Evolutionary conservation across 1,139 yeast genomes (phyloP), one percentile per base, ranked within the genome.

Genomic region (Zygotorulaspora mrakii): DNA sequence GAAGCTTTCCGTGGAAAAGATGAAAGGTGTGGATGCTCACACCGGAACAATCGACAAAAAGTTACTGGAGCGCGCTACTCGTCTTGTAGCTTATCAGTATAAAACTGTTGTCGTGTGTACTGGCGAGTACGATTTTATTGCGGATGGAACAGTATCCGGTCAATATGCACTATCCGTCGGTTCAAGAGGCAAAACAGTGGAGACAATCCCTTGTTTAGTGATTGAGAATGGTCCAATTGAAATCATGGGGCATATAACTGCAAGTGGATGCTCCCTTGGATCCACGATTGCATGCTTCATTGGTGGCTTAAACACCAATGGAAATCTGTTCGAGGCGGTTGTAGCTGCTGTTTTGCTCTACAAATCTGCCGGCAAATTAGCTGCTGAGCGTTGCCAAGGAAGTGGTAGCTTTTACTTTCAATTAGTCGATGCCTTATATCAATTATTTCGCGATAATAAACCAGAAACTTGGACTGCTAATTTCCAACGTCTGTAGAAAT

Each of bases 181-280:
- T 5, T 45, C 55, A 1, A 25, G 34, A 5, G 53, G 48, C 27
- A 32, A 40, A 9, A 35, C 55, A 11, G 48, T 62, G 3, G 61
- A 59, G n/a, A 57, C 59, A 7, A 45, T 59, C 7, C 59, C 59
- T 3, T 50, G 65, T 12, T 54, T 54, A 1, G 55, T 55, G 7
- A 50, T 62, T 2, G 60, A 78, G 3, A 47, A 58, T 2, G 94
- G 91, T 10, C 94, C 95, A 0, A 74, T 79, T 49, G 63, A 68
- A 13, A 55, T 80, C 31, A 81, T 88, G 83, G 83, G 84, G 1
- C 59, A 67, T 10, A 74, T 88, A n/a, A 88, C 96, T 0, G 96
- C 95, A 0, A 73, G 94, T 2, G 97, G 96, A 0, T 89, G 96
- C 50, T 76, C 91, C 0, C 66, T 87, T 33, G 95, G 95, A 1